Base-by-base conservation (phyloP, 331 rosid genomes). In the Quercus phellos region DNA sequence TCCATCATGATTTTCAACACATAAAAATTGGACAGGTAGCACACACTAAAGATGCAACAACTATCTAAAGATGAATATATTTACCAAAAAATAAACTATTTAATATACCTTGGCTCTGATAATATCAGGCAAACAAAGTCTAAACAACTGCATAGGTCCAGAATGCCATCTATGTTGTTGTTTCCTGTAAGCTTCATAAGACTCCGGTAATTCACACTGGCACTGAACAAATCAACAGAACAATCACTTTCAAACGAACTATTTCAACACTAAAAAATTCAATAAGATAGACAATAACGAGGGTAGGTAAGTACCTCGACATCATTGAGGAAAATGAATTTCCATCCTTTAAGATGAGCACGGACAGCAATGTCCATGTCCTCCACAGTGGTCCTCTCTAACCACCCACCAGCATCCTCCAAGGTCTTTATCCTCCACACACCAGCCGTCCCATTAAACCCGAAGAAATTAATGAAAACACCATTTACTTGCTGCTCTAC, bases 401-500 rank as follows among this genome's bases (percentile, higher is more conserved):
- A 76, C 98, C 98, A 93, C 16, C 98, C 98, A 79, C 98, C 98
- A 34, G 95, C 60, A 34, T 91, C 97, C 74, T 91, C 97, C 84
- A 93, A 84, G 67, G 98, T 90, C 85, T 88, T 87, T 46, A 88
- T 90, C 73, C 98, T 91, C 98, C 98, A 93, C 26, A 93, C 98
- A 24, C 98, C 98, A 7, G 98, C 98, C 2, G 98, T 93, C 56
- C 98, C 98, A 76, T 93, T 93, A 85, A 93, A 93, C 34, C 98
- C 98, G 24, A 93, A 93, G 89, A 93, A 93, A 84, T 93, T 86
- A 22, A 91, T 70, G 82, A 91, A 93, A 75, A 90, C 75, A 4
- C 98, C 86, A 76, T 93, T 93, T 43, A 93, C 98, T 81, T 93
- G 98, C 81, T 93, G 98, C 73, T 93, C 98, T n/a, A 93, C 98